phyloP scores from a whole-genome alignment of 371 early-diverging fungal genomes.

The Lichtheimia hyalospora region DNA sequence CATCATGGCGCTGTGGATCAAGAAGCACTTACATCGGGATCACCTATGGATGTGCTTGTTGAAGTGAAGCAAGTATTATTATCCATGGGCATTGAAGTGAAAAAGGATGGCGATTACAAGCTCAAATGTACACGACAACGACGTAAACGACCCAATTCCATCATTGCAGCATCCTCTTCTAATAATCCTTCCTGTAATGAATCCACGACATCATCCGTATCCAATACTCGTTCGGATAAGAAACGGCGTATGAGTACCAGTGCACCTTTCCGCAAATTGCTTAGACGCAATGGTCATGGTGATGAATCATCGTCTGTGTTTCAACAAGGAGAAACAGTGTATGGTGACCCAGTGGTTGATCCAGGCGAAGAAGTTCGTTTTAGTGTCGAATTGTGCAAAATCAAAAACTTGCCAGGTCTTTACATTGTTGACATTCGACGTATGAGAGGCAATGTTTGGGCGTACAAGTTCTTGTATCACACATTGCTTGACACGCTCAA shows the following conservation, averaged over 20 bases:
- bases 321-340: constrained; percentile 47
- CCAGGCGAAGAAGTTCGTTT: constrained; percentile 84
- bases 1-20: constrained; percentile 85
- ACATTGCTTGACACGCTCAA: constrained; percentile 62
- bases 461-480: constrained; percentile 90
- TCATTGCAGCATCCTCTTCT: constrained; percentile 22
- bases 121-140: constrained; percentile 66
- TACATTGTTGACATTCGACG: constrained; percentile 91
- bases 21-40: constrained; percentile 68
- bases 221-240: constrained; percentile 13
- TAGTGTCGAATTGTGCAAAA: constrained; percentile 85
- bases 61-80: constrained; percentile 67
- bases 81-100: constrained; percentile 70
- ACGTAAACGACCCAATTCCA: constrained; percentile 38
- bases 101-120: constrained; percentile 74
- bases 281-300: constrained; percentile 27
- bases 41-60: constrained; percentile 70
- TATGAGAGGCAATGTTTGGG: constrained; percentile 90
- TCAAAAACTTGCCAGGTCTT: constrained; percentile 86
- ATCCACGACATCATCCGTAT: neutral
- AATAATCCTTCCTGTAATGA: neutral
- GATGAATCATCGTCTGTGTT: neutral
- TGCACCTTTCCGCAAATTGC: constrained; percentile 24
- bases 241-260: constrained; percentile 15
- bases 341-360: constrained; percentile 91